Base-by-base conservation (phyloP, 192 early-diverging fungal genomes). In the Gamsiella multidivaricata region DNA sequence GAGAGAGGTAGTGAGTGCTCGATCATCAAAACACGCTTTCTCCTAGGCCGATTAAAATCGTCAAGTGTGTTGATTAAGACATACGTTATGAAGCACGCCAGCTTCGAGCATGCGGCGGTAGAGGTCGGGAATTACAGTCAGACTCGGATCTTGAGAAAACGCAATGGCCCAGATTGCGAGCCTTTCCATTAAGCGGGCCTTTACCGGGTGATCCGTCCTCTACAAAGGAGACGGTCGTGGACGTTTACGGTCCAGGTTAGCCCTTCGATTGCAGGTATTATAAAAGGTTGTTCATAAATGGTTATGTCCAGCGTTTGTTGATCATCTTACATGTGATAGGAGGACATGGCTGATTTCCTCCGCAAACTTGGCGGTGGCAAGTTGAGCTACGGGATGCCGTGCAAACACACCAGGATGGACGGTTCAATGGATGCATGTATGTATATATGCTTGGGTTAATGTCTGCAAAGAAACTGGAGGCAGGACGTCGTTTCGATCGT, bases 321-420 rank as follows among this genome's bases (percentile, higher is more conserved):
- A n/a, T n/a, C n/a, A n/a, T n/a, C 58, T 45, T 47, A 61, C 58
- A 29, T 26, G 5, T 31, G 58, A 61, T 1, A 14, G 17, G 14
- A 41, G 6, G 15, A 45, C 25, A 9, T n/a, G 12, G 17, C n/a
- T 15, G 15, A 61, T 14, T 0, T 28, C 58, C 10, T 26, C 26
- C 14, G 15, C 11, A 29, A 61, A 61, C 58, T 61, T 61, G 12
- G 12, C 14, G 7, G 58, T 61, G 14, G 42, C 58, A 10, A 61
- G 22, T 18, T 61, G 42, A 18, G 43, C 58, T 61, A 49, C 15
- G 26, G 59, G 46, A 63, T n/a, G 26, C 29, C 17, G 17, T 41
- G 39, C 14, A 10, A 41, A 10, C 23, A 15, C 5, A 29, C 51
- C 23, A 53, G 22, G 22, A 3, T 53, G 25, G 12, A 53, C 12